Base-by-base conservation (phyloP, 2,329 filamentous ascomycete genomes). In the Drechslerella dactyloides region DNA sequence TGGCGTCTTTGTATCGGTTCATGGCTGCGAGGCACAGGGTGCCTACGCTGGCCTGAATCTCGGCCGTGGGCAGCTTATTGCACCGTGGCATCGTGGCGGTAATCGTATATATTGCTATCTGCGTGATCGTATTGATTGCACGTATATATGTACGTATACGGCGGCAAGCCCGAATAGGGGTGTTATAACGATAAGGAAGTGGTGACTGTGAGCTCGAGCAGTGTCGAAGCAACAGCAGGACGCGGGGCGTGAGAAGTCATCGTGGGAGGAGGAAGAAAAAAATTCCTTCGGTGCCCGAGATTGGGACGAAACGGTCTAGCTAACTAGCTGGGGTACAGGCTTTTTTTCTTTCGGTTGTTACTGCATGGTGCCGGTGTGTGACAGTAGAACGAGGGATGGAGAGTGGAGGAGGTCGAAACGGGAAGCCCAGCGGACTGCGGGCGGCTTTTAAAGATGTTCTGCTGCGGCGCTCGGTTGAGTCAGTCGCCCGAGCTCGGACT, bases 21-120 rank as follows among this genome's bases (percentile, higher is more conserved):
- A 70, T 56, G 50, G 66, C 66, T 2, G 63, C 59, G 11, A 70
- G 66, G 66, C 66, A 70, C 48, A 70, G 66, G 59, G 66, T 64
- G 66, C 66, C 56, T 33, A 70, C 66, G 59, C 66, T 70, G 50
- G 66, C 66, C 66, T 70, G 66, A 5, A 70, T 70, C 52, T 70
- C 66, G 30, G 66, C 40, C 10, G 50, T 55, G 19, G 66, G 66
- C 17, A 64, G 54, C 50, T 70, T 70, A 33, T 70, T 63, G 55
- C 66, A 70, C 53, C 66, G 66, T 8, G 66, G 66, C 66, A 70
- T 70, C 17, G 17, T 56, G 50, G 46, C 27, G 7, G 48, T 61
- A 52, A 35, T 54, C 51, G 27, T 17, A 8, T 35, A 54, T 33
- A 33, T 33, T 33, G 27, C 8, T 33, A 33, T 33, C 3, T 33